Evolutionary conservation across 768 basidiomycete genomes (phyloP), one percentile per base, ranked within the genome.

Genomic region (Plicaturopsis crispa): DNA sequence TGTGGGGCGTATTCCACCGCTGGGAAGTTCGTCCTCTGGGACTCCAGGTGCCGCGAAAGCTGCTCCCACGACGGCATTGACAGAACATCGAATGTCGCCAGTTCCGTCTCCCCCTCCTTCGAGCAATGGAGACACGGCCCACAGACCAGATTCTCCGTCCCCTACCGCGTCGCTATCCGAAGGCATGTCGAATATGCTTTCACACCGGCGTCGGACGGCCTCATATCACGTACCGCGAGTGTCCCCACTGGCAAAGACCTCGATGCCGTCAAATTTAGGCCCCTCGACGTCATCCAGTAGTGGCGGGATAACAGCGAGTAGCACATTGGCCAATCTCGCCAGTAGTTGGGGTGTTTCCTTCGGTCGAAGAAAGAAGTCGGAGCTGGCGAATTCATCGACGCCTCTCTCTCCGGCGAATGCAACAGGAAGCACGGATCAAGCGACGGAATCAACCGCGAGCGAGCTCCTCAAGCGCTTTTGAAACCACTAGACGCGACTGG

Each of bases 321-420:
- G 69, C 26, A 69, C 79, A 8, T 51, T 80, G 14, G 74, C 76
- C 8, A 75, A 61, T 42, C 59, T 80, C 34, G 78, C 78, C 4
- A 78, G 65, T 34, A 82, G 71, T 54, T 82, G 75, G 75, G 80
- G 79, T 1, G 71, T 75, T 38, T 58, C 75, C 2, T 81, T 84
- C 51, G 77, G 78, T 21, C 65, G 76, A 36, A 73, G 67, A 55
- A 78, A 70, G 53, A 54, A 45, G 35, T 35, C 40, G 13, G 48
- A 44, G n/a, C 28, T 23, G 18, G 33, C 43, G 42, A 66, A 62
- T 44, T 20, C 47, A 3, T 61, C 60, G 14, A 24, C 54, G 13
- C 50, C 46, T 11, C 50, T 47, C 31, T 41, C 56, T 14, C 42
- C 57, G 23, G 46, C 51, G 10, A 45, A 50, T 44, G 56, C 48